Conservation (phyloP, 768 basidiomycete species). For the Nidularia pulvinata region DNA sequence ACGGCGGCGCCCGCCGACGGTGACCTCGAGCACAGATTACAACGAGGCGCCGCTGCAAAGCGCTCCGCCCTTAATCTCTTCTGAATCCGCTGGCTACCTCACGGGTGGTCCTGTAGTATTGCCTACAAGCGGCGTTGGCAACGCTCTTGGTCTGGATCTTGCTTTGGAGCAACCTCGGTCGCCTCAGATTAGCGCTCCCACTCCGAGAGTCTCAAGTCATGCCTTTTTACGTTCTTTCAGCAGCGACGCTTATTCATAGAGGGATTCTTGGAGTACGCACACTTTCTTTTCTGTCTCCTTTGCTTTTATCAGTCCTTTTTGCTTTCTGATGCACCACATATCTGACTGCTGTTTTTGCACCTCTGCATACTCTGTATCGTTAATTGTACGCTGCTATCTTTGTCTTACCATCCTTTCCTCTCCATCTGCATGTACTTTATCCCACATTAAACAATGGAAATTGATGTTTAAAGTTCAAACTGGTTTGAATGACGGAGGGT, state of each 20-base stretch:
- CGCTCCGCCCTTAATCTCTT: neutral
- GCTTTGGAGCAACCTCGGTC: constrained; percentile 14
- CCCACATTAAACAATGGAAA: no score
- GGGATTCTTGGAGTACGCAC: neutral
- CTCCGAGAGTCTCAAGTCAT: constrained; percentile 22
- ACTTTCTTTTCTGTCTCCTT: constrained; percentile 1
- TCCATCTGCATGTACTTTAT: no score
- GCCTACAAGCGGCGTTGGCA: constrained; percentile 8
- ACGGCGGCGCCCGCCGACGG: no score
- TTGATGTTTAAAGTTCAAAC: no score
- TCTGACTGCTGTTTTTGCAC: no score
- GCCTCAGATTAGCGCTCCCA: constrained; percentile 25
- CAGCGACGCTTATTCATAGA: constrained; percentile 10
- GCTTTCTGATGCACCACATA: no score
- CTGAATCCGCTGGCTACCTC: neutral
- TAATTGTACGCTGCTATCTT: no score
- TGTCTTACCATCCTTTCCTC: no score
- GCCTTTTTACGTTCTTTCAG: constrained; percentile 28
- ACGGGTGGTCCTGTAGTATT: constrained; percentile 2
- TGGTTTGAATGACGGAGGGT: no score
- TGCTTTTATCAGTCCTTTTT: no score
- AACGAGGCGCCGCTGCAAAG: neutral
- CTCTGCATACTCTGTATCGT: no score
- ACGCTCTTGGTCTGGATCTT: constrained; percentile 22
- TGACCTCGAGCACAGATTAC: neutral